Evolutionary conservation across 495 filamentous ascomycete genomes (phyloP).

Genomic region (Penicillium verhagenii): DNA sequence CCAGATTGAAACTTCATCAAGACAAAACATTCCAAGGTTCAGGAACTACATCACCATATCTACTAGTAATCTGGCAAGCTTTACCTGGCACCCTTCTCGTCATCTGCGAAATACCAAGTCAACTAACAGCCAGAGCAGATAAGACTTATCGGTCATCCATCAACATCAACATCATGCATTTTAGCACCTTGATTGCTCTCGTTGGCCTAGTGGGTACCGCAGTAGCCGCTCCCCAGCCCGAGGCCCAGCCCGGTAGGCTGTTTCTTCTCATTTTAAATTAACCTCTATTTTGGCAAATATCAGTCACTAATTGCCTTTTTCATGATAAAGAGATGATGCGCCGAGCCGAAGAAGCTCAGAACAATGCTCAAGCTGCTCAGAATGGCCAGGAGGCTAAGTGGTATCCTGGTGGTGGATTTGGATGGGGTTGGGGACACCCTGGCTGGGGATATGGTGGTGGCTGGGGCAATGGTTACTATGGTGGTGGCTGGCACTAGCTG

Average conservation of each 20-base stretch:
- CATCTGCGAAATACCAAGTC: not conserved
- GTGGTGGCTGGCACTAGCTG: constrained; percentile 1
- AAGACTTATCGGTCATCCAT: not conserved
- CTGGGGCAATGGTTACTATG: not conserved
- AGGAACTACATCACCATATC: not conserved
- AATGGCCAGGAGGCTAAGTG: not conserved
- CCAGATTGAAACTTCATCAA: not conserved
- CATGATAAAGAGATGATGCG: not conserved
- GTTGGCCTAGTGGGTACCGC: constrained; percentile 1
- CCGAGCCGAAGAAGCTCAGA: not conserved
- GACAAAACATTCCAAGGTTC: not conserved
- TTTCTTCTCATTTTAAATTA: too few relatives aligned
- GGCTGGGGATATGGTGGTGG: not conserved
- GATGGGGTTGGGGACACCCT: not conserved
- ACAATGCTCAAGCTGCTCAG: not conserved
- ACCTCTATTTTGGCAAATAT: too few relatives aligned
- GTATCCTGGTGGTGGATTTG: not conserved
- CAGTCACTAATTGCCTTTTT: not conserved
- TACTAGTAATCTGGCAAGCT: not conserved
- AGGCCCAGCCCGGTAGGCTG: not conserved
- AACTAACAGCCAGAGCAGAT: not conserved
- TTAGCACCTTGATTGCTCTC: not conserved
- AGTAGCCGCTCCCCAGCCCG: not conserved
- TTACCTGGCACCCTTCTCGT: not conserved
- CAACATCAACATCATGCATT: not conserved